Evolutionary conservation across 495 filamentous ascomycete species (phyloP).

Genomic region (Talaromyces borbonicus): DNA sequence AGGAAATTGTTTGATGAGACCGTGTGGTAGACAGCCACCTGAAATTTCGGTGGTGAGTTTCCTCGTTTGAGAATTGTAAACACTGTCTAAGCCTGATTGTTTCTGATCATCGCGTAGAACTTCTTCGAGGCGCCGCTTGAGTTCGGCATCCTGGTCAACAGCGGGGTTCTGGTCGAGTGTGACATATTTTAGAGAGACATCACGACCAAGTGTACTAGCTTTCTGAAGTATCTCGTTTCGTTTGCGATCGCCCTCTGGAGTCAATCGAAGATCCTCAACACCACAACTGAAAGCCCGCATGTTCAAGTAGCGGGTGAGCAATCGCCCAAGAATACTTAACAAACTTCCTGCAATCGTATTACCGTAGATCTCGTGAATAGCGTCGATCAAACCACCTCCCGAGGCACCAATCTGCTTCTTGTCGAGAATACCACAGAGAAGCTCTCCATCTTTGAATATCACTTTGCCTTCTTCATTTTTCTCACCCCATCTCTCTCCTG

Average conservation of each 20-base stretch:
- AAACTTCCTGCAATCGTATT: slow-evolving; percentile 74
- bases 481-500: slow-evolving; percentile 65
- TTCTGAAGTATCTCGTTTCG: slow-evolving; percentile 60
- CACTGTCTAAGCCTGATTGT: slow-evolving; percentile 73
- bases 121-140: slow-evolving; percentile 72
- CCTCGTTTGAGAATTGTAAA: slow-evolving; percentile 64
- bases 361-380: slow-evolving; percentile 88
- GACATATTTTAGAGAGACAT: slow-evolving; percentile 85
- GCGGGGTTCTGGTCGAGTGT: slow-evolving; percentile 59
- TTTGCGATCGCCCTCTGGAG: slow-evolving; percentile 62
- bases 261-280: slow-evolving; percentile 90
- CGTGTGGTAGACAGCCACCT: slow-evolving; percentile 62
- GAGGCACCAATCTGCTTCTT: slow-evolving; percentile 90
- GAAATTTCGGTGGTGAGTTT: slow-evolving; percentile 74
- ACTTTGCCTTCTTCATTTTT: slow-evolving; percentile 67
- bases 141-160: slow-evolving; percentile 51
- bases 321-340: slow-evolving; percentile 77
- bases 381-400: slow-evolving; percentile 80
- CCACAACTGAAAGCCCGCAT: slow-evolving; percentile 96
- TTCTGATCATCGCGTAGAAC: slow-evolving; percentile 86
- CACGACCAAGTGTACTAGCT: slow-evolving; percentile 63
- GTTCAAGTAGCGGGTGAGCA: slow-evolving; percentile 80
- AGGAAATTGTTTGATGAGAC: slow-evolving; percentile 85
- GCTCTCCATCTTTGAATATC: slow-evolving; percentile 75
- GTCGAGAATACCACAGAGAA: slow-evolving; percentile 85